Percentiles rank a stretch among this genome's conserved stretches.
These are phyloP conservation scores for Nitzschia sp. DNA, from an alignment of 108 stramenopile species.

Conservation along the genomic window DNA sequence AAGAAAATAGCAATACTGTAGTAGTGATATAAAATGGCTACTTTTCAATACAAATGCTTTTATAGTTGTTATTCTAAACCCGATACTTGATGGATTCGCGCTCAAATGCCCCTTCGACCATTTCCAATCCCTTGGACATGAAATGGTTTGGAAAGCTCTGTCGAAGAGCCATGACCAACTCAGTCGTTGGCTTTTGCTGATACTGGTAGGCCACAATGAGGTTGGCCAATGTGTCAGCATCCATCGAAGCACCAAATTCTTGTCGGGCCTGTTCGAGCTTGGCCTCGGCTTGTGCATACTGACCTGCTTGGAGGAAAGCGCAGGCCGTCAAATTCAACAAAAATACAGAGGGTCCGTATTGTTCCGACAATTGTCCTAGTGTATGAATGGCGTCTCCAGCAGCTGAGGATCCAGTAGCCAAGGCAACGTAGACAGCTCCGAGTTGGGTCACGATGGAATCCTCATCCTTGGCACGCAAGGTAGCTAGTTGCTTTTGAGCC, in stretches of 20 bases:
- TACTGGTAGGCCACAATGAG: slow-evolving; percentile 84
- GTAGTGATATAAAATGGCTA: too few relatives aligned
- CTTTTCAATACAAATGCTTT: too few relatives aligned
- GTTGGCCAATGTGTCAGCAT: slow-evolving; percentile 87
- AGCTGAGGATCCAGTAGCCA: slow-evolving; percentile 77
- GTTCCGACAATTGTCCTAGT: slow-evolving; percentile 88
- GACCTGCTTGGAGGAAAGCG: slow-evolving; percentile 84
- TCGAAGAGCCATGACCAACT: slow-evolving; percentile 48
- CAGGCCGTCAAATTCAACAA: slow-evolving; percentile 89
- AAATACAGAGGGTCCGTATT: slow-evolving; percentile 87
- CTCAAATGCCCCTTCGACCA: slow-evolving; percentile 81
- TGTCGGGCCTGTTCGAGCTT: slow-evolving; percentile 68
- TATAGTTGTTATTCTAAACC: slow-evolving; percentile 17
- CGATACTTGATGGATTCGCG: slow-evolving; percentile 82
- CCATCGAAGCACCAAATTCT: slow-evolving; percentile 40
- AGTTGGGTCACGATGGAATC: slow-evolving; percentile 95
- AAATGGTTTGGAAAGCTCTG: slow-evolving; percentile 60
- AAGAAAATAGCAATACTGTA: too few relatives aligned
- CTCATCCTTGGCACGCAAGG: slow-evolving; percentile 85
- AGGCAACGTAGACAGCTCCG: slow-evolving; percentile 72
- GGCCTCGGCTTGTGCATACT: slow-evolving; percentile 82
- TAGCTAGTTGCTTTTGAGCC: slow-evolving; percentile 63
- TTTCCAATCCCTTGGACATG: slow-evolving; percentile 63
- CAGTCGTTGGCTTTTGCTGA: slow-evolving; percentile 55
- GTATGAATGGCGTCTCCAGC: slow-evolving; percentile 88